phyloP scores from a whole-genome alignment of 1,284 basidiomycete genomes.

The Cryptococcus depauperatus region DNA sequence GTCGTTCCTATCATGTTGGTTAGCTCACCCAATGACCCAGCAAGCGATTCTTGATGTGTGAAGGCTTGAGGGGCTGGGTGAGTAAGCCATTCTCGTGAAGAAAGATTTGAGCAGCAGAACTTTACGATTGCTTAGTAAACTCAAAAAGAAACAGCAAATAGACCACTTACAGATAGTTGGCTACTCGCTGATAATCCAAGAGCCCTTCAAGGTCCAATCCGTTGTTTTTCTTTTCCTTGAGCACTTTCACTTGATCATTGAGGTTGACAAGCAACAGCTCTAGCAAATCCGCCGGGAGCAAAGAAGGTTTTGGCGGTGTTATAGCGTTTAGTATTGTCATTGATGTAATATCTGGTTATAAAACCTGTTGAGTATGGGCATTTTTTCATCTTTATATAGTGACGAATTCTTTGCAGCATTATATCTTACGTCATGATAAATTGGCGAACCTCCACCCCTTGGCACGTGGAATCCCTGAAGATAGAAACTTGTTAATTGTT shows the following conservation, averaged over 20 bases:
- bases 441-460: too few species aligned
- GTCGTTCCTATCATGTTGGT: not conserved
- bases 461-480: too few species aligned
- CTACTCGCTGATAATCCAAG: slow-evolving; percentile 43
- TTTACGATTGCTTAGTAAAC: slow-evolving; percentile 2
- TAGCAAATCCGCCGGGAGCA: slow-evolving; percentile 32
- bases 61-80: slow-evolving; percentile 51
- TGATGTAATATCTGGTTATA: too few species aligned
- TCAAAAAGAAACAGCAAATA: too few species aligned
- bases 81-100: slow-evolving; percentile 63
- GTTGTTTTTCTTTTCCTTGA: slow-evolving; percentile 16
- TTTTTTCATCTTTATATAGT: too few species aligned
- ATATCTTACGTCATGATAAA: too few species aligned
- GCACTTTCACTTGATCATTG: slow-evolving; percentile 24
- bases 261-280: slow-evolving; percentile 44
- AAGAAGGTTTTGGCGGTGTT: slow-evolving; percentile 41
- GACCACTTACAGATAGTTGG: slow-evolving; percentile 40
- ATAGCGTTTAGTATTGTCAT: slow-evolving; percentile 36
- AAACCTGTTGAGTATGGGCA: too few species aligned
- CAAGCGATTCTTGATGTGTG: slow-evolving; percentile 67
- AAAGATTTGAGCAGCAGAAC: slow-evolving; percentile 54
- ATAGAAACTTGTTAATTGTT: too few species aligned
- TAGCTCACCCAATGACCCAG: slow-evolving; percentile 48
- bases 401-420: too few species aligned
- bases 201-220: slow-evolving; percentile 42